Percentiles rank a stretch among this genome's conserved stretches.
These are phyloP conservation scores for Phytopythium delawarense DNA, from an alignment of 352 stramenopile species.

Conservation along the genomic window DNA sequence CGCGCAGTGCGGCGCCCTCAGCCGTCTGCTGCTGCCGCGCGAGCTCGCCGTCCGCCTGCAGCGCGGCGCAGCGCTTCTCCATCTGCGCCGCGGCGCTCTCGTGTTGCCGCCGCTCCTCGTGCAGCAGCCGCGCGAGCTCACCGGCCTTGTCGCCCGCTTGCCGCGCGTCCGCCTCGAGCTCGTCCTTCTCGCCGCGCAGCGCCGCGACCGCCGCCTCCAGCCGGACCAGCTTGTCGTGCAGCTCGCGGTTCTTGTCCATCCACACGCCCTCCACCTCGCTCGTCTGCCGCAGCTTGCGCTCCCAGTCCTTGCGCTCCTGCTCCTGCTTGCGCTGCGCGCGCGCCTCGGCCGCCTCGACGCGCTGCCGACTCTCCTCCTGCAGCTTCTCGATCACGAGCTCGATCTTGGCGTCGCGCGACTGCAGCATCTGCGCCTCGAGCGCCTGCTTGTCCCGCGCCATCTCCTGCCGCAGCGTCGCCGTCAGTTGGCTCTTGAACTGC, in stretches of 20 bases:
- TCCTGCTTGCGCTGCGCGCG: slow-evolving; percentile 46
- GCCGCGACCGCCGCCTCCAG: slow-evolving; percentile 46
- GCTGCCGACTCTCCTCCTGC: slow-evolving; percentile 56
- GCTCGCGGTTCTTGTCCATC: slow-evolving; percentile 82
- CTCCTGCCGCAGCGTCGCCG: slow-evolving; percentile 48
- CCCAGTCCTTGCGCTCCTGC: slow-evolving; percentile 56
- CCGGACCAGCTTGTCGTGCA: slow-evolving; percentile 62
- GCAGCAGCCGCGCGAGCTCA: slow-evolving; percentile 48
- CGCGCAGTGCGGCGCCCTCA: slow-evolving; percentile 37
- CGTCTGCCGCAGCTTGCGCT: slow-evolving; percentile 72
- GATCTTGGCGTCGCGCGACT: slow-evolving; percentile 71
- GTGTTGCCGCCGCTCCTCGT: slow-evolving; percentile 57
- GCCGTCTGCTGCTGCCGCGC: slow-evolving; percentile 36
- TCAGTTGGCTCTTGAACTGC: slow-evolving; percentile 56
- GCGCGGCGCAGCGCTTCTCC: slow-evolving; percentile 35
- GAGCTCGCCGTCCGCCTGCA: slow-evolving; percentile 39
- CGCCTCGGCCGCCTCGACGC: slow-evolving; percentile 47
- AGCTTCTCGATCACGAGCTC: slow-evolving; percentile 80
- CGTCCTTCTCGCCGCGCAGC: slow-evolving; percentile 43
- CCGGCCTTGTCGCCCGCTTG: slow-evolving; percentile 40
- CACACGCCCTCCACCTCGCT: slow-evolving; percentile 77
- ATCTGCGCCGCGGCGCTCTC: slow-evolving; percentile 33
- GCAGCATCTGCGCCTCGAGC: slow-evolving; percentile 67
- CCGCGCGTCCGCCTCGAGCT: slow-evolving; percentile 33
- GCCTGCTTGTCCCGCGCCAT: slow-evolving; percentile 52